Conservation (phyloP, 352 stramenopile species). For the Phytophthora tubulina region DNA sequence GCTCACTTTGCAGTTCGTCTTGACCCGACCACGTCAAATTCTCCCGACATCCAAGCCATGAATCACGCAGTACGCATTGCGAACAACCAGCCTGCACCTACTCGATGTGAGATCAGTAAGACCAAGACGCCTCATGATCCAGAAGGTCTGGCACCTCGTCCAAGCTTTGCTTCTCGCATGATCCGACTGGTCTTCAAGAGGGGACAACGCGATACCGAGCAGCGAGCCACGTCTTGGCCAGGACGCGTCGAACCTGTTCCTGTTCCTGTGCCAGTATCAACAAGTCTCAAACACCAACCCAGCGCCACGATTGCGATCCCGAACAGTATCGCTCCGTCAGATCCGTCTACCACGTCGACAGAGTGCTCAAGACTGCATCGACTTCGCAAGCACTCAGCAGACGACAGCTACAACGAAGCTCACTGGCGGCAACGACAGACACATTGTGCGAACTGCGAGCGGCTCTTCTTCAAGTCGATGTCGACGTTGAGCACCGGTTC, state of each 20-base stretch:
- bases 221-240: conserved; percentile 32
- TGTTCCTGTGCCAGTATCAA: neutral
- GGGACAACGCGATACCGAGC: neutral
- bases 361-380: neutral
- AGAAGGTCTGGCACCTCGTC: neutral
- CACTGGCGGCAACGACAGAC: conserved; percentile 27
- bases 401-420: neutral
- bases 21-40: neutral
- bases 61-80: neutral
- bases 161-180: conserved; percentile 22
- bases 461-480: conserved; percentile 36
- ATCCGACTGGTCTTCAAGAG: conserved; percentile 18
- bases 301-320: conserved; percentile 26
- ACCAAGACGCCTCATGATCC: neutral
- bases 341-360: neutral
- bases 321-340: neutral
- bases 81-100: neutral
- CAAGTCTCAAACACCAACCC: neutral
- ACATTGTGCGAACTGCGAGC: conserved; percentile 29
- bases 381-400: neutral
- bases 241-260: conserved; percentile 3
- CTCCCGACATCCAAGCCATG: conserved; percentile 3
- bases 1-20: conserved; percentile 22
- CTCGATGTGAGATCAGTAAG: neutral
- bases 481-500: conserved; percentile 15